phyloP scores from a whole-genome alignment of 768 basidiomycete genomes.

The Trametes cubensis region DNA sequence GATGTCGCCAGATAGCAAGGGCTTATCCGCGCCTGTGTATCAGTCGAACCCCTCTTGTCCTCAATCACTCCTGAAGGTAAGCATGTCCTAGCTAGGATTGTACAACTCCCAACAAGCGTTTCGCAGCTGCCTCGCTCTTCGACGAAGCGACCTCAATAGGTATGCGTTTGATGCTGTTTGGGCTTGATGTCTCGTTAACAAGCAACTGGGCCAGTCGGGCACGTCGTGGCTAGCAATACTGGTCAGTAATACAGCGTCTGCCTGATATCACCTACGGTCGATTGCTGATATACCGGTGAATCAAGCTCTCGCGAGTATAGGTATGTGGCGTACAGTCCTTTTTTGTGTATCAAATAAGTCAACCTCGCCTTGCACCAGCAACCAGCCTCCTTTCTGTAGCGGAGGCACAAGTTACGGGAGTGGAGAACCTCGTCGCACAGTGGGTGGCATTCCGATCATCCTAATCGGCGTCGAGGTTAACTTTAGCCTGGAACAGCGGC shows the following conservation, averaged over 20 bases:
- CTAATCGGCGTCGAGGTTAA: background rate
- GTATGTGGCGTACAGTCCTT: too few relatives aligned
- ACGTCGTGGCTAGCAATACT: conserved; percentile 1
- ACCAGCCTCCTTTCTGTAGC: background rate
- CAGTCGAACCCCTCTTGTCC: conserved; percentile 10
- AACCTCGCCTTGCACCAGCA: background rate
- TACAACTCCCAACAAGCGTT: background rate
- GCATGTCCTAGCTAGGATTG: background rate
- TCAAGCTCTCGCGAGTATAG: too few relatives aligned
- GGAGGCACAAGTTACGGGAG: background rate
- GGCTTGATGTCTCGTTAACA: background rate
- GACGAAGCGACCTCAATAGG: conserved; percentile 6
- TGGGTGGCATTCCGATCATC: background rate
- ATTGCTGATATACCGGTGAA: too few relatives aligned
- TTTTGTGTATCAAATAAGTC: too few relatives aligned
- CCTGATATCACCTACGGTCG: too few relatives aligned
- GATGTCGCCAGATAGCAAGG: too few relatives aligned
- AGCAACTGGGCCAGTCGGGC: background rate
- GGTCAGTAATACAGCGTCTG: background rate
- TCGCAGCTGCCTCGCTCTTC: conserved; percentile 3
- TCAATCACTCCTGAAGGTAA: conserved; percentile 5
- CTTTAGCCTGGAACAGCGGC: background rate
- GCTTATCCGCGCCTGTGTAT: background rate
- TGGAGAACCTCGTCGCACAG: conserved; percentile 1
- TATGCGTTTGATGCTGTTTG: background rate